Evolutionary conservation across 2,329 filamentous ascomycete species (phyloP).

Genomic region (Diaporthe longicolla): DNA sequence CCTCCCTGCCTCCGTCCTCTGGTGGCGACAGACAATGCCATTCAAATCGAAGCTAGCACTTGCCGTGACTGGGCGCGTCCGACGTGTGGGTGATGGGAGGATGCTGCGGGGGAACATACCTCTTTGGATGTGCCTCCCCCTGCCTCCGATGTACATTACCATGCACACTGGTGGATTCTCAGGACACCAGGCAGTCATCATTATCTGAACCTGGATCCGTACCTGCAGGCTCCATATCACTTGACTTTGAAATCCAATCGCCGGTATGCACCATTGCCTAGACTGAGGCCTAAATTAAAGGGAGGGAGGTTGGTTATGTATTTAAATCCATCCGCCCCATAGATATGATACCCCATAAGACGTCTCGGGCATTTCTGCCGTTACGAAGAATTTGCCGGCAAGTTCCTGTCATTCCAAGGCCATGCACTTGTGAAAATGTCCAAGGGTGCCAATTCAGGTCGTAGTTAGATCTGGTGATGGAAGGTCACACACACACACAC

Average conservation of each 20-base stretch:
- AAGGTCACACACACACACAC: background rate
- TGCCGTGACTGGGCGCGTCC: background rate
- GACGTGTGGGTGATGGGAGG: background rate
- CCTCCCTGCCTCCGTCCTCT: too few species aligned
- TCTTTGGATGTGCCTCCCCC: background rate
- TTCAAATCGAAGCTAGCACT: background rate
- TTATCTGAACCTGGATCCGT: slow-evolving; percentile 8
- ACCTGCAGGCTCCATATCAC: slow-evolving; percentile 14
- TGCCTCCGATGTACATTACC: background rate
- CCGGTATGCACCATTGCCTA: background rate
- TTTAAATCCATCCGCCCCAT: background rate
- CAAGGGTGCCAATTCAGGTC: background rate
- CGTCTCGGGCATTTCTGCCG: background rate
- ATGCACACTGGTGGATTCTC: background rate
- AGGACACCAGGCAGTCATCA: slow-evolving; percentile 19
- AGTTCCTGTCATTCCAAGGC: slow-evolving; percentile 18
- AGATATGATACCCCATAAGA: background rate
- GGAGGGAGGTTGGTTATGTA: background rate
- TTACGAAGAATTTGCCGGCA: background rate
- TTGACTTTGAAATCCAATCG: background rate
- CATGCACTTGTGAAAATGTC: background rate
- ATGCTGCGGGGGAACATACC: background rate
- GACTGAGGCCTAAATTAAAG: slow-evolving; percentile 2
- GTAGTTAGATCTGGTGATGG: background rate
- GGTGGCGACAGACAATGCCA: slow-evolving; percentile 2